These are phyloP conservation scores for Microcyclospora pomicola DNA, from an alignment of 2,329 filamentous ascomycete genomes.

Conservation along the genomic window DNA sequence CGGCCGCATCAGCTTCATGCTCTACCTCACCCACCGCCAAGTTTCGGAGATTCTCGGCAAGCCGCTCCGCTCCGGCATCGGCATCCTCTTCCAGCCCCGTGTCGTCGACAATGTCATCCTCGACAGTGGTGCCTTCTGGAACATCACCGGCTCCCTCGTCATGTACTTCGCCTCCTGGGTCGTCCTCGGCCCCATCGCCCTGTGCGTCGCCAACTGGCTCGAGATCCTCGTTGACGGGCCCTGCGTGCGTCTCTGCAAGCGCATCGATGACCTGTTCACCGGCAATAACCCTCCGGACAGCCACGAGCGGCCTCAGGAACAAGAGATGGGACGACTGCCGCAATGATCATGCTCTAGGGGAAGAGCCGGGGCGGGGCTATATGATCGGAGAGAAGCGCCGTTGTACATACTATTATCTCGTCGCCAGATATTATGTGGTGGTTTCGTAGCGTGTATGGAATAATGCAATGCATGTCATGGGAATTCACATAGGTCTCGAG, in stretches of 20 bases:
- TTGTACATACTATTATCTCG: too few relatives aligned
- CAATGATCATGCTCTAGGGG: too few relatives aligned
- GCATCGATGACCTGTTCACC: slow-evolving; percentile 5
- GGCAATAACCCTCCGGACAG: too few relatives aligned
- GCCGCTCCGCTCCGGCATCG: neutral
- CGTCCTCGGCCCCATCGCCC: slow-evolving; percentile 2
- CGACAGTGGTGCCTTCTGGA: neutral
- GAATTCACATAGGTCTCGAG: too few relatives aligned
- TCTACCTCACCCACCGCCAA: slow-evolving; percentile 9
- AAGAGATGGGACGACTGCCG: too few relatives aligned
- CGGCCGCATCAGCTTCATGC: slow-evolving; percentile 11
- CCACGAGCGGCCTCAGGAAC: too few relatives aligned
- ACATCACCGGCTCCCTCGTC: slow-evolving; percentile 3
- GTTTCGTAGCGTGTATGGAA: too few relatives aligned
- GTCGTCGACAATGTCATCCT: slow-evolving; percentile 3
- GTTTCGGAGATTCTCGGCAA: slow-evolving; percentile 4
- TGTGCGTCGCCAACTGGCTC: slow-evolving; percentile 7
- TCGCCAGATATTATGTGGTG: too few relatives aligned
- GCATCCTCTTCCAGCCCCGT: slow-evolving; percentile 1
- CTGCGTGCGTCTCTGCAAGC: slow-evolving; percentile 5
- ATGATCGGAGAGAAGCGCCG: too few relatives aligned
- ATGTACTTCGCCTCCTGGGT: slow-evolving; percentile 2
- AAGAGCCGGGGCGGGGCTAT: too few relatives aligned
- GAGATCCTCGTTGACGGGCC: slow-evolving; percentile 7
- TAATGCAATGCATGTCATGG: too few relatives aligned